Base-by-base conservation (phyloP, 306 rosid species). In the Trifolium dubium region DNA sequence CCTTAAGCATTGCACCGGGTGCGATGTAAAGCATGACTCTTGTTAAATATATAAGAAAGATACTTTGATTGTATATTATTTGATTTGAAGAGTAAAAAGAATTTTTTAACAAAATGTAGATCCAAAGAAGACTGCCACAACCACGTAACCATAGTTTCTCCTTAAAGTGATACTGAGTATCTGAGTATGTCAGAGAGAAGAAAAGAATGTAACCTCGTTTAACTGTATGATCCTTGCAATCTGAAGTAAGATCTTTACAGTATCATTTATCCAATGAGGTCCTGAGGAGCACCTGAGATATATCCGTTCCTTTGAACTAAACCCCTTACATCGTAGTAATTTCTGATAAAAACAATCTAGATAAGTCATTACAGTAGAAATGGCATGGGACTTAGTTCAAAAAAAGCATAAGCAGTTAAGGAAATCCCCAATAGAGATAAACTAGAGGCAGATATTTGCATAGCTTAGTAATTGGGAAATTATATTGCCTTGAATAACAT, bases 141-240 rank as follows among this genome's bases (percentile, higher is more conserved):
- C 46, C 73, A 31, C 69, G 71, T 66, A 49, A 59, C 67, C 69
- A 15, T 32, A 82, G 60, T 50, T 29, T 47, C 64, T 66, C 81
- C 64, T 39, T 12, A 49, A 35, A 54, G 61, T 44, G 54, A 77
- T 46, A 68, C 29, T 40, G 61, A 64, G 68, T 59, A 69, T 77
- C 34, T 40, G 59, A 74, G 64, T 59, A 66, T 19, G 69, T 68
- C 72, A 28, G 51, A 40, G 70, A 64, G 53, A 28, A 65, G 37
- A 74, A 62, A 51, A 58, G 72, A 64, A 81, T 78, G 56, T 81
- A 71, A 92, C 98, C 98, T 94, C 97, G 63, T 87, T 86, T 64
- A 92, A 79, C 30, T 88, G 89, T 77, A 88, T 81, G 83, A 94
- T 85, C 62, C 92, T 80, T 34, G 88, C 84, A 51, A 94, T 82